Conservation (phyloP, 2,329 filamentous ascomycete species). For the Didymella sp. region DNA sequence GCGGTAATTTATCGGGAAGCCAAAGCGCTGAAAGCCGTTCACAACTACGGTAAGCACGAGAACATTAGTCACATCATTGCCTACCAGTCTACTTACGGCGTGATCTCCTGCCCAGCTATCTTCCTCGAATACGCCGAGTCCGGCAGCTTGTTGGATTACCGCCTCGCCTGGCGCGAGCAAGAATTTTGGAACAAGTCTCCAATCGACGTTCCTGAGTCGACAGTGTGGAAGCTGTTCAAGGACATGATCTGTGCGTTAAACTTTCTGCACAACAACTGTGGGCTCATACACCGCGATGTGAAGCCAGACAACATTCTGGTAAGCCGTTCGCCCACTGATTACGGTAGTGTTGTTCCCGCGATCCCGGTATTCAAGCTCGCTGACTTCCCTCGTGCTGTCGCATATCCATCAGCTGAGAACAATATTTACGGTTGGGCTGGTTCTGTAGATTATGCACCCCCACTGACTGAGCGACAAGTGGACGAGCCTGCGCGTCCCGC, state of each 20-base stretch:
- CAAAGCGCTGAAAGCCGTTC: background rate
- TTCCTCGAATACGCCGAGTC: background rate
- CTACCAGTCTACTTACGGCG: background rate
- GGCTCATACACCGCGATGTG: slow-evolving; percentile 82
- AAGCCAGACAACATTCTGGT: slow-evolving; percentile 94
- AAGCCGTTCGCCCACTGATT: background rate
- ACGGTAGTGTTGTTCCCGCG: slow-evolving; percentile 12
- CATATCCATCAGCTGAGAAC: background rate
- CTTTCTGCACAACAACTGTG: slow-evolving; percentile 27
- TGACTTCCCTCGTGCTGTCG: slow-evolving; percentile 27
- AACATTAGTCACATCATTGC: slow-evolving; percentile 6
- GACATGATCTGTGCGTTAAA: slow-evolving; percentile 33
- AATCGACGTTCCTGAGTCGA: slow-evolving; percentile 22
- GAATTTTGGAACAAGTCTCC: background rate
- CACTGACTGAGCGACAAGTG: slow-evolving; percentile 15
- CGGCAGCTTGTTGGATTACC: slow-evolving; percentile 13
- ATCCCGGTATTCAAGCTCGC: slow-evolving; percentile 34
- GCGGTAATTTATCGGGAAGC: background rate
- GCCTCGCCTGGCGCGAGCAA: background rate
- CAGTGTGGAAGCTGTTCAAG: slow-evolving; percentile 36
- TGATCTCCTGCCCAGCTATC: background rate
- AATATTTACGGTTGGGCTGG: slow-evolving; percentile 13
- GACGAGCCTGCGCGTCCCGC: slow-evolving; percentile 16
- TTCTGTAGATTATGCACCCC: slow-evolving; percentile 25
- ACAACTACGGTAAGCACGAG: background rate